Evolutionary conservation across 768 basidiomycete species (phyloP), one percentile per base, ranked within the genome.

Genomic region (Podaxis sp.): DNA sequence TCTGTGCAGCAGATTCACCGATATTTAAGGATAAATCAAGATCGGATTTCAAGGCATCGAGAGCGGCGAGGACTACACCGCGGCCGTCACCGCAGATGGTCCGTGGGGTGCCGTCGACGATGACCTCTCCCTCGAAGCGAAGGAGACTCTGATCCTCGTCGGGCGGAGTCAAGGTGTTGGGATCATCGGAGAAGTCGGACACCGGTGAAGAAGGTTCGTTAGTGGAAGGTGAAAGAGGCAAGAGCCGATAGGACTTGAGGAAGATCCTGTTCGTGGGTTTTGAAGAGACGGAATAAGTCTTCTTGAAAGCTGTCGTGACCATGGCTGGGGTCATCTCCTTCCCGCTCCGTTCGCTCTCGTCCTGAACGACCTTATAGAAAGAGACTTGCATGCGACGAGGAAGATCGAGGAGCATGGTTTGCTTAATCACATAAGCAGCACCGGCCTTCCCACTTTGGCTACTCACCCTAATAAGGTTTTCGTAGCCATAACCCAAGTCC

Each of bases 361-460:
- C 81, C 75, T 99, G 96, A 37, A 99, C 84, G 70, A 97, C 86
- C 74, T 90, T 85, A 79, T 98, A 99, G 81, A 99, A 99, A 8
- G 88, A 78, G 66, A 96, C 78, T 77, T 99, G 96, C 91, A 99
- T 91, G 74, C 93, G 92, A 58, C 96, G 88, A 10, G 96, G 96
- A 57, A 98, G 83, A 73, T 99, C 96, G 67, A 99, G 85, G 22
- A 85, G 85, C 67, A 99, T 77, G 64, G 93, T 86, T 70, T 95
- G 90, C 73, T 97, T 97, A 82, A 99, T 82, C 69, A 99, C 84
- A 80, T 95, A 99, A 13, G 96, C 93, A 70, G 98, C 90, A 17
- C 96, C 96, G 64, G 95, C 96, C 76, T 98, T 99, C 63, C 96
- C 96, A 15, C 93, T 96, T 73, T 99, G 96, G 44, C 96, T 96